Conservation (phyloP, 2,329 filamentous ascomycete genomes). For the Madurella fahalii region DNA sequence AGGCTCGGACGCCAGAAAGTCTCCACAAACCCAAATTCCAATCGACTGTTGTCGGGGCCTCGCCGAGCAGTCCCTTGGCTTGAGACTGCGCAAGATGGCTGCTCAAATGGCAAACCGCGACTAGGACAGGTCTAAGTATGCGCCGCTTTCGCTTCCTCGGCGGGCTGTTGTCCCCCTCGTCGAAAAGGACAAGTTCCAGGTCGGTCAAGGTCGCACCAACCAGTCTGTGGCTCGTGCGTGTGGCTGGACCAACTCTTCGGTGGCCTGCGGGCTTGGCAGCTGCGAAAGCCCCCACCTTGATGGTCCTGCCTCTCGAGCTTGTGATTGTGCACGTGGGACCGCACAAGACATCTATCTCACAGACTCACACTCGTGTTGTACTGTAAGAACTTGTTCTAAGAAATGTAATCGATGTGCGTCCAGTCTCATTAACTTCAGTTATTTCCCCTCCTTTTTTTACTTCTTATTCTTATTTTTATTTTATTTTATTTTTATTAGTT, state of each 20-base stretch:
- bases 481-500: too few species aligned
- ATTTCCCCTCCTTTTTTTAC: too few species aligned
- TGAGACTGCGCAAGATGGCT: not conserved
- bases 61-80: not conserved
- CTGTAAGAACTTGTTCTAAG: too few species aligned
- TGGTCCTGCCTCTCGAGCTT: too few species aligned
- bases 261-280: not conserved
- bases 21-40: not conserved
- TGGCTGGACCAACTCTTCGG: constrained; percentile 9
- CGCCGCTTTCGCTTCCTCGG: constrained; percentile 15
- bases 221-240: constrained; percentile 15
- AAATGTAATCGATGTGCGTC: too few species aligned
- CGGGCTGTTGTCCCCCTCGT: constrained; percentile 23
- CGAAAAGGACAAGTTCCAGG: constrained; percentile 29
- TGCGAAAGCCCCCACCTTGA: too few species aligned
- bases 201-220: constrained; percentile 8
- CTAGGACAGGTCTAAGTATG: constrained; percentile 1
- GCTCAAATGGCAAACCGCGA: constrained; percentile 9
- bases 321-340: too few species aligned
- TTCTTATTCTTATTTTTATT: too few species aligned
- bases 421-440: too few species aligned
- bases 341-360: too few species aligned
- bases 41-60: constrained; percentile 3
- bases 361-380: too few species aligned
- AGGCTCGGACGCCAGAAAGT: not conserved